These are phyloP conservation scores for Sisymbrium irio DNA, from an alignment of 345 rosid genomes.

Conservation along the genomic window DNA sequence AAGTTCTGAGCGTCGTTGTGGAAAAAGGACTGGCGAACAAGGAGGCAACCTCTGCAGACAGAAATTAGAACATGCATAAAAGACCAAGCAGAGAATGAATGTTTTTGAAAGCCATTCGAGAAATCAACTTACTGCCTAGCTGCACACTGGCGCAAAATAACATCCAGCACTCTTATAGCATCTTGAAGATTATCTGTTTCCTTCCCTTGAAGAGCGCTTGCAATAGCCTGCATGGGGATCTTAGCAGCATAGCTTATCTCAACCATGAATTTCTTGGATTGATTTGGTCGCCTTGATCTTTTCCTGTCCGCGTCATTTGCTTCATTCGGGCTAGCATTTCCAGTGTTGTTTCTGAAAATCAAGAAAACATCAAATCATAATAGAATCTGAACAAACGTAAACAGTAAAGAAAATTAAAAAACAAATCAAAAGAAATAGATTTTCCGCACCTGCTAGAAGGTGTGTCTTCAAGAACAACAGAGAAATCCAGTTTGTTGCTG, in stretches of 20 bases:
- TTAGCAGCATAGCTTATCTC: conserved; percentile 72
- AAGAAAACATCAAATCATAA: not conserved
- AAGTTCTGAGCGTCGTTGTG: conserved; percentile 23
- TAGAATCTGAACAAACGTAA: not conserved
- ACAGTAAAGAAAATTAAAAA: not conserved
- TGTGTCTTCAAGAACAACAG: conserved; percentile 70
- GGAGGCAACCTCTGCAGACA: conserved; percentile 72
- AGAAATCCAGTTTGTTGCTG: conserved; percentile 68
- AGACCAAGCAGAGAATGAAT: not conserved
- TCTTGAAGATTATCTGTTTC: conserved; percentile 74
- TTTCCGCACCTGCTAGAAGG: conserved; percentile 53
- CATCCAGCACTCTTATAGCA: conserved; percentile 77
- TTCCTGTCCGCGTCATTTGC: conserved; percentile 55
- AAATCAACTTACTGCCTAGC: conserved; percentile 64
- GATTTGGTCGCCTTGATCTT: conserved; percentile 59
- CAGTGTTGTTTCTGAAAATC: conserved; percentile 42
- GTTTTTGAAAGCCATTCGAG: not conserved
- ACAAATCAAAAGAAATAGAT: not conserved
- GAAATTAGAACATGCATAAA: not conserved
- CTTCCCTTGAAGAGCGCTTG: conserved; percentile 71
- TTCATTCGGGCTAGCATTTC: conserved; percentile 53
- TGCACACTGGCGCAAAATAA: conserved; percentile 82
- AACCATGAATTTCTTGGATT: conserved; percentile 59
- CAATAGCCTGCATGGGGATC: conserved; percentile 85
- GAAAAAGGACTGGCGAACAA: conserved; percentile 38